Evolutionary conservation across 176 grass and related monocot genomes (phyloP).

Genomic region (Triticum aestivum): IWGSC_CS_RefSeq_v2.1 NC_057795.1:675148241-675148740

Average conservation of each 20-base stretch:
- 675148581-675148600: slow-evolving; percentile 77
- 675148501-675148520: slow-evolving; percentile 92
- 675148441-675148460: background rate
- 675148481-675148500: slow-evolving; percentile 99
- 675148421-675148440: background rate
- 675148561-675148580: slow-evolving; percentile 95
- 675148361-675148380: background rate
- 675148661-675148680: background rate
- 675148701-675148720: background rate
- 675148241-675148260: background rate
- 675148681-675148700: no score
- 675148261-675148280: background rate
- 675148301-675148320: background rate
- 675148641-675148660: background rate
- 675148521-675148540: slow-evolving; percentile 51
- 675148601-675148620: background rate
- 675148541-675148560: slow-evolving; percentile 82
- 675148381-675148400: background rate
- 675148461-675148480: slow-evolving; percentile 92
- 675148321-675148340: background rate
- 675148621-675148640: background rate
- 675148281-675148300: background rate
- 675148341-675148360: background rate
- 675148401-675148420: background rate
- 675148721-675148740: background rate